These are phyloP conservation scores for Seiridium unicorne DNA, from an alignment of 2,329 filamentous ascomycete species.

Conservation along the genomic window DNA sequence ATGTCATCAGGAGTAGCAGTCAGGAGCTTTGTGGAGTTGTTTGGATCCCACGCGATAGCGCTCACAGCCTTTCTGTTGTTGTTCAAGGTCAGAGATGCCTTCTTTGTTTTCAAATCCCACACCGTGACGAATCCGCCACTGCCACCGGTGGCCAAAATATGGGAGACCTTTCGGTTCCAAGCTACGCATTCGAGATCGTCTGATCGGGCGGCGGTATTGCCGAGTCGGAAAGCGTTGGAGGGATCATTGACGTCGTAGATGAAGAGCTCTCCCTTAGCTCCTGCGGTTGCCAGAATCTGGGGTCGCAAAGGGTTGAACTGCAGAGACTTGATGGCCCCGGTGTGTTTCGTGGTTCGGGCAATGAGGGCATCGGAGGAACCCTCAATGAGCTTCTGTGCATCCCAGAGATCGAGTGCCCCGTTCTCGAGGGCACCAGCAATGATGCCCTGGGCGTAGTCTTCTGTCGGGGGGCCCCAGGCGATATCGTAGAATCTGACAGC, in stretches of 20 bases:
- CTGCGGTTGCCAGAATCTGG: constrained; percentile 88
- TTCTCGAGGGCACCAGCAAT: constrained; percentile 96
- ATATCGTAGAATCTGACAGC: constrained; percentile 85
- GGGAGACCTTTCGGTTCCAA: constrained; percentile 97
- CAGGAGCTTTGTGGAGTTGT: constrained; percentile 89
- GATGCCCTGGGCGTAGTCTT: constrained; percentile 78
- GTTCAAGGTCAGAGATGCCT: constrained; percentile 93
- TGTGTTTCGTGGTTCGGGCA: constrained; percentile 85
- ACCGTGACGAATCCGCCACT: constrained; percentile 94
- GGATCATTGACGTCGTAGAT: constrained; percentile 93
- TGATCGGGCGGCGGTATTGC: constrained; percentile 81
- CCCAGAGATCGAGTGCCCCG: constrained; percentile 90
- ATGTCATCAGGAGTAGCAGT: constrained; percentile 90
- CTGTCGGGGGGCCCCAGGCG: constrained; percentile 83
- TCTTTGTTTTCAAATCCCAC: constrained; percentile 98
- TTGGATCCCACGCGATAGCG: constrained; percentile 95
- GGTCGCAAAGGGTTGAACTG: constrained; percentile 95
- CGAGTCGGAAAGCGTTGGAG: constrained; percentile 82
- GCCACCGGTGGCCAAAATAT: constrained; percentile 93
- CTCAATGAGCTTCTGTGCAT: constrained; percentile 67
- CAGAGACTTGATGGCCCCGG: constrained; percentile 85
- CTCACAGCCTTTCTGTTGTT: constrained; percentile 93
- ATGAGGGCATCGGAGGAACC: constrained; percentile 72
- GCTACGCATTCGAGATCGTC: constrained; percentile 96
- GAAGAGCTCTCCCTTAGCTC: constrained; percentile 93